Conservation (phyloP, 2,329 filamentous ascomycete genomes). For the Arthrobotrys conoides region DNA sequence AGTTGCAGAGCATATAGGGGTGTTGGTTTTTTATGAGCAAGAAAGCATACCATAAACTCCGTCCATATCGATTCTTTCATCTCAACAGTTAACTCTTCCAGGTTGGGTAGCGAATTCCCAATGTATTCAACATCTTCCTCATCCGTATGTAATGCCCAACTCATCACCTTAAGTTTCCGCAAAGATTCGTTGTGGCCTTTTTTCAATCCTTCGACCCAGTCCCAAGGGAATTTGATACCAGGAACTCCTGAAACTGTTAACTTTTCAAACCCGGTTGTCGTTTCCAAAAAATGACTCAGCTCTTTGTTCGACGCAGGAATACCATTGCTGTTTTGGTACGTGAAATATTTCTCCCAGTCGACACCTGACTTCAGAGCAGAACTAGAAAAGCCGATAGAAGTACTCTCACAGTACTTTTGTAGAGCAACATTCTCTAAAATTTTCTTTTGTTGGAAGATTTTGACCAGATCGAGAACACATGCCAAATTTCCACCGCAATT, state of each 20-base stretch:
- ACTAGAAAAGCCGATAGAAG: background rate
- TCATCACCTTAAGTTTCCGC: background rate
- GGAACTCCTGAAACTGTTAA: background rate
- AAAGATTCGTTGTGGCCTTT: background rate
- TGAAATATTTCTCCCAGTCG: slow-evolving; percentile 8
- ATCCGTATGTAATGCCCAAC: background rate
- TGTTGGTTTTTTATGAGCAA: too few relatives aligned
- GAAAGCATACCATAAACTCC: slow-evolving; percentile 1
- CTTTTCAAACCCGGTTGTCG: background rate
- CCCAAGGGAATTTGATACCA: background rate
- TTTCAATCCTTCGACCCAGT: slow-evolving; percentile 1
- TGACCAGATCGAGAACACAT: background rate
- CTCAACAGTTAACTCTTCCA: background rate
- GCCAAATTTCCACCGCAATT: background rate
- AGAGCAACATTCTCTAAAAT: background rate
- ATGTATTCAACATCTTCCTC: background rate
- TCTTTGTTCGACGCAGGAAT: background rate
- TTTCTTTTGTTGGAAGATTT: background rate
- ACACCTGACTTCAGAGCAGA: background rate
- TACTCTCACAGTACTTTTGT: background rate
- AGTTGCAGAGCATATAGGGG: too few relatives aligned
- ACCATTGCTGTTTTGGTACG: background rate
- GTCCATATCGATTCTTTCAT: slow-evolving; percentile 1
- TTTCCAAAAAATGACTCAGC: background rate
- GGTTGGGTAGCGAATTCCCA: background rate